Conservation (phyloP, 495 filamentous ascomycete genomes). For the Pyrenopolyporus hunteri region DNA sequence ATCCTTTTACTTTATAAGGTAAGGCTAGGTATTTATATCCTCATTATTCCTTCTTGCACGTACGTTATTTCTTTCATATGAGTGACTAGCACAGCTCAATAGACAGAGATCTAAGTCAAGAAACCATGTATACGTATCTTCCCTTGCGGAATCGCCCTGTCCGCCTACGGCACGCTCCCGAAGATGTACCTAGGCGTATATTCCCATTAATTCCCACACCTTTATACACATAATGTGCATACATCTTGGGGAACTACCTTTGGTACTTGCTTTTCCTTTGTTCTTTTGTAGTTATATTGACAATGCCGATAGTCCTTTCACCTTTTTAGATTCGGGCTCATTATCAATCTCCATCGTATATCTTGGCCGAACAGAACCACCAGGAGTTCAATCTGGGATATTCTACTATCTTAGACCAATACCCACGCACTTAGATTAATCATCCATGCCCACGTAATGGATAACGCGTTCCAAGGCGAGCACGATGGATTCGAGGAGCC, state of each 20-base stretch:
- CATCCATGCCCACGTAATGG: neutral
- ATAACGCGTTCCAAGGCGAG: neutral
- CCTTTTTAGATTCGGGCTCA: constrained; percentile 2
- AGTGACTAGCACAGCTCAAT: too few relatives aligned
- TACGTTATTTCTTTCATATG: too few relatives aligned
- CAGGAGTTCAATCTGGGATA: neutral
- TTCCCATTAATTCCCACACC: neutral
- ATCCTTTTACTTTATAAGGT: too few relatives aligned
- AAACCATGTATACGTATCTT: too few relatives aligned
- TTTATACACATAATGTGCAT: neutral
- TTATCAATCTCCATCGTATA: constrained; percentile 16
- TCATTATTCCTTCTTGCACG: too few relatives aligned
- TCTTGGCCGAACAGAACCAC: neutral
- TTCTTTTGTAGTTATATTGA: neutral
- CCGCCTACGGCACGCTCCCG: too few relatives aligned
- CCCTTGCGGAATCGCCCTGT: too few relatives aligned
- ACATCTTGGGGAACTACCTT: neutral
- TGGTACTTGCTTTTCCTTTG: neutral
- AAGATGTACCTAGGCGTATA: too few relatives aligned
- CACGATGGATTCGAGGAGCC: neutral
- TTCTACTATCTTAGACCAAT: neutral
- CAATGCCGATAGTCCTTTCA: constrained; percentile 7
- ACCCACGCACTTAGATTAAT: neutral
- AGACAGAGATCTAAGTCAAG: too few relatives aligned
- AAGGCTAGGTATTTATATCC: too few relatives aligned